These are phyloP conservation scores for Pyrenula massariospora DNA, from an alignment of 495 filamentous ascomycete genomes.

Conservation along the genomic window DNA sequence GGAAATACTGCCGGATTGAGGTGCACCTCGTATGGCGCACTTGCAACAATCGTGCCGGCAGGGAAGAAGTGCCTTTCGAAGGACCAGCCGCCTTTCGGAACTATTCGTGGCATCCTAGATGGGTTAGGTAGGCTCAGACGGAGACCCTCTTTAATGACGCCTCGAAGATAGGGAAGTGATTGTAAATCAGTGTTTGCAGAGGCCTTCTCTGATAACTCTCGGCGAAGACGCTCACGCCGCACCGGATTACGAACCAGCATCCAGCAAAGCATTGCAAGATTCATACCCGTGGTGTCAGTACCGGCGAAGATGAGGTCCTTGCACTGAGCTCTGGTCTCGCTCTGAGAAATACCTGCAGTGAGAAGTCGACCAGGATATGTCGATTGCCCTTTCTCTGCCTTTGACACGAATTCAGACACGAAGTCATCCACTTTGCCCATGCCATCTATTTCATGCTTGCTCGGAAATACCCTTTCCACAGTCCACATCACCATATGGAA, in stretches of 20 bases:
- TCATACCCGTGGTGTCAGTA: conserved; percentile 34
- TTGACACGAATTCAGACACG: conserved; percentile 19
- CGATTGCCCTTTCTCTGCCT: conserved; percentile 11
- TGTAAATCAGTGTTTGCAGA: conserved; percentile 16
- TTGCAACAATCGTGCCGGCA: conserved; percentile 29
- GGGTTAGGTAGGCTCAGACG: conserved; percentile 38
- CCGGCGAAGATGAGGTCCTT: conserved; percentile 24
- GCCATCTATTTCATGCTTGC: conserved; percentile 14
- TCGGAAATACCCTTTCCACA: conserved; percentile 13
- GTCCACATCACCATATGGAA: conserved; percentile 23
- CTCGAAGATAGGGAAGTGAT: conserved; percentile 26
- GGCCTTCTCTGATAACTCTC: conserved; percentile 17
- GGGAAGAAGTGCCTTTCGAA: conserved; percentile 26
- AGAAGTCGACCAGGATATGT: conserved; percentile 38
- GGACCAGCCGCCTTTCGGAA: conserved; percentile 24
- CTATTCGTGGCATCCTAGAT: conserved; percentile 32
- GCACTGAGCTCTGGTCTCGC: conserved; percentile 33
- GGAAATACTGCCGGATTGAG: conserved; percentile 30
- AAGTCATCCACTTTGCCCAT: conserved; percentile 26
- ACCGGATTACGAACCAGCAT: conserved; percentile 24
- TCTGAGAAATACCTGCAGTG: conserved; percentile 21
- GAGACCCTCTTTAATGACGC: conserved; percentile 30
- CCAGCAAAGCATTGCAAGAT: conserved; percentile 29
- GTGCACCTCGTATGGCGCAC: conserved; percentile 29
- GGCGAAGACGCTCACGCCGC: conserved; percentile 23